Evolutionary conservation across 2,329 filamentous ascomycete genomes (phyloP), one percentile per base, ranked within the genome.

Genomic region (Colletotrichum eremochloae): DNA sequence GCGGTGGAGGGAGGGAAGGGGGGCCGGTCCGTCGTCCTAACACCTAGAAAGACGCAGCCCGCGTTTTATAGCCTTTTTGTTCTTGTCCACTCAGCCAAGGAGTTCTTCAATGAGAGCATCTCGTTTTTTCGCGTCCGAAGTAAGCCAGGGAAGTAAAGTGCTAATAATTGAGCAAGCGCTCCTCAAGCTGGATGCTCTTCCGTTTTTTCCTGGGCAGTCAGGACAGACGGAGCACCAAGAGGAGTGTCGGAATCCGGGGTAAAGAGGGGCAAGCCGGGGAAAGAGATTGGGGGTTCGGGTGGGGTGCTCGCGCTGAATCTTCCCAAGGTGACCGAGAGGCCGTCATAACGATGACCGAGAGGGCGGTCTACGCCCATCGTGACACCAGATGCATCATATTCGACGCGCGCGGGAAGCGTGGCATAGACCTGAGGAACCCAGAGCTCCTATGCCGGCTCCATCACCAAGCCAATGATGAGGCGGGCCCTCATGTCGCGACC

Each of bases 171-270:
- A 3, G 20, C 18, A 48, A 36, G 0, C 29, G 12, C 36, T 15
- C 5, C 24, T 33, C 29, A 15, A 29, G 38, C 40, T 33, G 18
- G 40, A 29, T 8, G 38, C 31, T 38, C 29, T 38, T 33, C 40
- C 18, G 31, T 46, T 18, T 40, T n/a, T 6, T 40, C 36, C 20
- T 5, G 18, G 36, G 48, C 29, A 9, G 52, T 33, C 24, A 50
- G 20, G 24, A 44, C 29, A 38, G 14, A 64, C 69, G 65, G 69
- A 68, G 8, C 50, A 33, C 33, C 33, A 44, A 61, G 40, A 61
- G 40, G 50, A 20, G 18, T 33, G 12, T n/a, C 60, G 29, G 31
- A 72, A 72, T 64, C 65, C 66, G 69, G 69, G 58, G 65, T 68
- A 14, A 24, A 6, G 44, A 0, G 5, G 7, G n/a, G n/a, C n/a